These are phyloP conservation scores for Aegilops bicornis DNA, from an alignment of 176 grass and related monocot species.

Conservation along the genomic window DNA sequence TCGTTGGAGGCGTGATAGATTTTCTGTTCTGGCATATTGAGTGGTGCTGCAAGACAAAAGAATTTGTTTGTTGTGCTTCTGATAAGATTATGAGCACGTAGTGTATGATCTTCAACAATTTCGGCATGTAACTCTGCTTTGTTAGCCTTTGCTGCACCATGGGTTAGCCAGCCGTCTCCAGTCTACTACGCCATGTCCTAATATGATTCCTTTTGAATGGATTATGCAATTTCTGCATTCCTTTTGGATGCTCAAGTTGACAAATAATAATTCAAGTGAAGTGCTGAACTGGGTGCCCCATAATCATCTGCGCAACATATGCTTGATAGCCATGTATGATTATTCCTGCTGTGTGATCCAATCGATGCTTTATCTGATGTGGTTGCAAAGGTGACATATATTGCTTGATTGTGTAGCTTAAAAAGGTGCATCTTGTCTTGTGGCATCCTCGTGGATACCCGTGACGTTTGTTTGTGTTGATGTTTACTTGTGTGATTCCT, in stretches of 20 bases:
- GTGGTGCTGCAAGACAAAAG: conserved; percentile 4
- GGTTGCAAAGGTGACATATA: not conserved
- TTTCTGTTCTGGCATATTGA: conserved; percentile 10
- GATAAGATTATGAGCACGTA: conserved; percentile 3
- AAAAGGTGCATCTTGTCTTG: not conserved
- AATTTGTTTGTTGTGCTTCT: conserved; percentile 30
- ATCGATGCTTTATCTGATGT: conserved; percentile 7
- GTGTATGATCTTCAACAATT: conserved; percentile 9
- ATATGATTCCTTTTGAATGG: not conserved
- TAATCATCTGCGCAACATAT: not conserved
- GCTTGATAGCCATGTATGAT: not conserved
- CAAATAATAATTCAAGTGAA: not conserved
- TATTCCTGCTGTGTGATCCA: conserved; percentile 15
- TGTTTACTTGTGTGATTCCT: conserved; percentile 6
- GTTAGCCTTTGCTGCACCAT: not conserved
- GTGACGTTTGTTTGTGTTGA: conserved; percentile 4
- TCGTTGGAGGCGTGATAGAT: not conserved
- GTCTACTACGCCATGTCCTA: not conserved
- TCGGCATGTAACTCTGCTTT: conserved; percentile 2
- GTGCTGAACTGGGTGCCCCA: not conserved
- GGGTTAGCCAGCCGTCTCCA: not conserved
- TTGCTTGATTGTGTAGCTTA: not conserved
- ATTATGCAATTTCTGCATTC: not conserved
- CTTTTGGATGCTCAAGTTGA: not conserved
- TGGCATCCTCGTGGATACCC: not conserved